phyloP scores from a whole-genome alignment of 306 rosid genomes.

The Astragalus glycyphyllos region DNA sequence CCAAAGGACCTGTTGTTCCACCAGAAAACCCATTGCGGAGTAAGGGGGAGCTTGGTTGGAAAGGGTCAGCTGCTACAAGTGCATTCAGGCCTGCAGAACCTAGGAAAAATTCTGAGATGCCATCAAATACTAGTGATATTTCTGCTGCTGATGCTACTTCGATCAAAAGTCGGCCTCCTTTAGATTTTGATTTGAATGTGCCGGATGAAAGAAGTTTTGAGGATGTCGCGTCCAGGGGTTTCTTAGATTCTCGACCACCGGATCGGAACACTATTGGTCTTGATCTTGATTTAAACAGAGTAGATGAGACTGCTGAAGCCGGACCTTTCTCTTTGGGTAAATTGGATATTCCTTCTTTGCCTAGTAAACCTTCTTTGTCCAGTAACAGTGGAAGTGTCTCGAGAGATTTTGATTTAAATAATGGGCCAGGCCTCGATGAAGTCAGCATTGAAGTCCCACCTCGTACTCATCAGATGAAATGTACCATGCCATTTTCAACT shows the following conservation, averaged over 20 bases:
- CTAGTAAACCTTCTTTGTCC: slow-evolving; percentile 57
- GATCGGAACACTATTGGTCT: slow-evolving; percentile 73
- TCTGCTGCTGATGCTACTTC: slow-evolving; percentile 51
- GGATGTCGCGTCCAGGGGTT: slow-evolving; percentile 58
- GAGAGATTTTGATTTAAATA: slow-evolving; percentile 90
- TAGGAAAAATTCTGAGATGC: slow-evolving; percentile 63
- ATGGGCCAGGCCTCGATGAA: slow-evolving; percentile 92
- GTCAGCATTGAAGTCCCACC: slow-evolving; percentile 60
- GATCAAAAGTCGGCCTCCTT: slow-evolving; percentile 63
- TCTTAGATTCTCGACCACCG: slow-evolving; percentile 53
- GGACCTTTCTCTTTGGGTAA: slow-evolving; percentile 59
- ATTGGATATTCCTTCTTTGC: slow-evolving; percentile 63
- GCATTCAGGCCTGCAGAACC: slow-evolving; percentile 98
- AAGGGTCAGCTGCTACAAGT: slow-evolving; percentile 96
- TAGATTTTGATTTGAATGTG: slow-evolving; percentile 89
- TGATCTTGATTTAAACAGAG: slow-evolving; percentile 89
- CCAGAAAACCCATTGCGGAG: slow-evolving; percentile 74
- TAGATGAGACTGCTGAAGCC: slow-evolving; percentile 70
- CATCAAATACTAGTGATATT: slow-evolving; percentile 46
- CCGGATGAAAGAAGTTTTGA: slow-evolving; percentile 76
- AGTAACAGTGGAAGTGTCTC: slow-evolving; percentile 72
- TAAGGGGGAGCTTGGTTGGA: slow-evolving; percentile 91
- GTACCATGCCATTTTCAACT: slow-evolving; percentile 49
- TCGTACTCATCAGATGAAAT: slow-evolving; percentile 64
- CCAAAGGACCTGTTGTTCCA: slow-evolving; percentile 80